Base-by-base conservation (phyloP, 208 protist genomes). In the Trypanosoma mega region DNA sequence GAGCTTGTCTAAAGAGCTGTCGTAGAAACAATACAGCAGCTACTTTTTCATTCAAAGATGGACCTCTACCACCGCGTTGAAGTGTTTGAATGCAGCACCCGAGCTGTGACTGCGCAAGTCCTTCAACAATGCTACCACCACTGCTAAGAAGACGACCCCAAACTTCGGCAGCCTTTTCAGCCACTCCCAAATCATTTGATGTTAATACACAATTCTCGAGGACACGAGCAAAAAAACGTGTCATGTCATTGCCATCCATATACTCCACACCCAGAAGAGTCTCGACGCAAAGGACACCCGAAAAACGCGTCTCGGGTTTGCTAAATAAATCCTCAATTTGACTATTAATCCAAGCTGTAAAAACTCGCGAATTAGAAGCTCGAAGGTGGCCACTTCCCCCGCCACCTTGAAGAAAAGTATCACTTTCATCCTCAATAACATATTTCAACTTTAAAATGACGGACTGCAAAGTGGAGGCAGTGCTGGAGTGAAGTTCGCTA, bases 381-480 rank as follows among this genome's bases (percentile, higher is more conserved):
- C 71, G 65, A 12, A 12, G 58, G 0, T 71, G 61, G 41, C 57
- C 72, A 49, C 80, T 80, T 58, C 80, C 63, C n/a, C 63, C 71
- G 48, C 80, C 79, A 7, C 79, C 75, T 41, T 90, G 79, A 59
- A 92, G 86, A 7, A 96, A 78, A 0, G 75, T 75, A 49, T 96
- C 85, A 46, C 80, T 77, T 63, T 96, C 85, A 37, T 96, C 90
- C 60, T 92, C 84, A 37, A 96, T 85, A 21, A 96, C 74, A 64
- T 92, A 87, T 41, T 93, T 76, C 7, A 96, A 64, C 52, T 90
- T 89, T 31, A 82, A 73, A 62, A 96, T 89, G 23, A 81, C 73
- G 34, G 85, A 90, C 1, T 76, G 71, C 5, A 95, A 47, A 21
- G 74, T 81, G 20, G 74, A 61, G 36, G 63, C 33, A 3, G 57